phyloP scores from a whole-genome alignment of 257 asterid genomes.

The Orobanche coerulescens region DNA sequence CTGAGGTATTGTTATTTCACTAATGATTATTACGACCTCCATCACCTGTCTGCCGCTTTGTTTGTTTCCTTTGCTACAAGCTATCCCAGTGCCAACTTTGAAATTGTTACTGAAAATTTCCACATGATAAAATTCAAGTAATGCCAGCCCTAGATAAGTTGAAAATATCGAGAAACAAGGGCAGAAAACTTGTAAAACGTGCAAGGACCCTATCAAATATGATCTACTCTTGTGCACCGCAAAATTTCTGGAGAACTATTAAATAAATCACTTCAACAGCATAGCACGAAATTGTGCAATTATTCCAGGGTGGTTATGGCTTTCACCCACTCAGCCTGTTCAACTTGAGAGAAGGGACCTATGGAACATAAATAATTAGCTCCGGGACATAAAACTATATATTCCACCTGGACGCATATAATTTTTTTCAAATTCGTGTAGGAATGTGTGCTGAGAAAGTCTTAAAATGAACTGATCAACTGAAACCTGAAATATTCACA shows the following conservation, averaged over 20 bases:
- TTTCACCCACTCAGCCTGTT: not conserved
- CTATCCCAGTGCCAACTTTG: conserved; percentile 72
- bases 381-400: not conserved
- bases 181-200: conserved; percentile 8
- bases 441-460: conserved; percentile 3
- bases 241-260: not conserved
- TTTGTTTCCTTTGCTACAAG: conserved; percentile 38
- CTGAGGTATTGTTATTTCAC: conserved; percentile 35
- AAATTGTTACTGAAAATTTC: conserved; percentile 44
- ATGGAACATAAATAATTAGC: not conserved
- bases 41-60: conserved; percentile 37
- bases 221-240: not conserved
- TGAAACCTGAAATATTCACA: not conserved
- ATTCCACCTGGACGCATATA: not conserved
- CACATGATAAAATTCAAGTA: conserved; percentile 17
- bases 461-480: not conserved
- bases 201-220: not conserved
- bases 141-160: conserved; percentile 11
- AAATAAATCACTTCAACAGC: conserved; percentile 1
- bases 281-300: not conserved
- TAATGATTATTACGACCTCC: conserved; percentile 70
- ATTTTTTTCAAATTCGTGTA: not conserved
- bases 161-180: not conserved
- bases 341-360: not conserved
- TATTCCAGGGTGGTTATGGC: not conserved